Evolutionary conservation across 1,284 basidiomycete genomes (phyloP), one percentile per base, ranked within the genome.

Genomic region (Malassezia brasiliensis): DNA sequence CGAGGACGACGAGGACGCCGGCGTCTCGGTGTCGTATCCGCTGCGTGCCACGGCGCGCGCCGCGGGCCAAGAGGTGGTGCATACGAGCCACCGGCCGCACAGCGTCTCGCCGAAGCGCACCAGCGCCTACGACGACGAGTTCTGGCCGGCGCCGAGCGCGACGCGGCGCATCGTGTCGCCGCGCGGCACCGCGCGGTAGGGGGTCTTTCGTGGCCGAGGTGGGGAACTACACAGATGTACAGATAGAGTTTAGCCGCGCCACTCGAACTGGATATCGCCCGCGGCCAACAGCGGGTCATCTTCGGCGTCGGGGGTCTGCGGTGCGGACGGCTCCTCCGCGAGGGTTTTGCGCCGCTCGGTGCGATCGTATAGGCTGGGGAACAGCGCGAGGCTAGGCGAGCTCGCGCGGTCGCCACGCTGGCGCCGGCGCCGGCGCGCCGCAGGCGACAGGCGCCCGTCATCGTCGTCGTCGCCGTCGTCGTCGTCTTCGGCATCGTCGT

Each of bases 251-350:
- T 47, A 67, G 11, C 60, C 64, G 17, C 60, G 62, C 68, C 69
- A 70, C 37, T 74, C 72, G 49, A 74, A 74, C 35, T 66, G 50
- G 31, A 74, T 71, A 49, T 74, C 72, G 12, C 72, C 72, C 9
- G 61, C 61, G 41, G 67, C 68, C 7, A 74, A 54, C 17, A 74
- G 52, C 41, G 59, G 60, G 36, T 73, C 69, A 3, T 42, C 40
- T 19, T 42, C 40, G 15, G 22, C 20, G 30, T 42, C 40, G 22
- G 3, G 30, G 7, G 32, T 50, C 37, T n/a, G 36, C 17, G 40
- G 40, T 15, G 40, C 22, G 7, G 10, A 10, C 34, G 28, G 25
- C 42, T 22, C 35, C 25, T 25, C 17, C 19, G 15, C n/a, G 31
- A 19, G n/a, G 32, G 42, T 45, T 10, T n/a, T 15, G 3, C 6